A percentile compares a stretch with the other conserved stretches of the same genome.
These are phyloP conservation scores for Plasmodium vinckei DNA, from an alignment of 169 alveolate species.

Conservation along the genomic window DNA sequence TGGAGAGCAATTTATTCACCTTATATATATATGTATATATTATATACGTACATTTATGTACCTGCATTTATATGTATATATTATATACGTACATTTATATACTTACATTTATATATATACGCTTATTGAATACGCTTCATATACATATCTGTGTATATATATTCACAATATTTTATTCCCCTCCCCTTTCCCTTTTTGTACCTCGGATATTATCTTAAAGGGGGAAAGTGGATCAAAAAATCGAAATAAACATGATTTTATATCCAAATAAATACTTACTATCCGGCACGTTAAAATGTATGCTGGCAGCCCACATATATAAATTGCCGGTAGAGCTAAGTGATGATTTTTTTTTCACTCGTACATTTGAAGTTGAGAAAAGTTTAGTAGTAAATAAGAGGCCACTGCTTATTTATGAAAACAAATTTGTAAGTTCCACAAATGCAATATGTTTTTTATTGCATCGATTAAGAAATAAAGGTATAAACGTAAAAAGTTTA, in stretches of 20 bases:
- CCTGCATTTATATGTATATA: too few relatives aligned
- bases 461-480: conserved; percentile 60
- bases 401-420: conserved; percentile 49
- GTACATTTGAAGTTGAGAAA: conserved; percentile 38
- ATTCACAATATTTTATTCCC: too few relatives aligned
- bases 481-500: neutral
- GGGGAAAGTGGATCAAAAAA: too few relatives aligned
- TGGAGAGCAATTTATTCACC: too few relatives aligned
- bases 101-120: too few relatives aligned
- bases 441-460: conserved; percentile 73
- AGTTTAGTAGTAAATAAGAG: conserved; percentile 29
- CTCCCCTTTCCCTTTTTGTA: too few relatives aligned
- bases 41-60: too few relatives aligned
- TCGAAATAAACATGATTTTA: conserved; percentile 19
- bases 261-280: conserved; percentile 54
- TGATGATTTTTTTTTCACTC: conserved; percentile 55
- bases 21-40: too few relatives aligned
- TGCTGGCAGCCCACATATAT: conserved; percentile 74
- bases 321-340: conserved; percentile 43
- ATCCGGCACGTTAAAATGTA: conserved; percentile 46
- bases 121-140: too few relatives aligned
- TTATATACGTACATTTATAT: too few relatives aligned
- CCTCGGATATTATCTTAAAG: too few relatives aligned
- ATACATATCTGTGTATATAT: too few relatives aligned
- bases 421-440: conserved; percentile 52